Base-by-base conservation (phyloP, 176 grass and related monocot genomes). In the Guadua angustifolia region DNA sequence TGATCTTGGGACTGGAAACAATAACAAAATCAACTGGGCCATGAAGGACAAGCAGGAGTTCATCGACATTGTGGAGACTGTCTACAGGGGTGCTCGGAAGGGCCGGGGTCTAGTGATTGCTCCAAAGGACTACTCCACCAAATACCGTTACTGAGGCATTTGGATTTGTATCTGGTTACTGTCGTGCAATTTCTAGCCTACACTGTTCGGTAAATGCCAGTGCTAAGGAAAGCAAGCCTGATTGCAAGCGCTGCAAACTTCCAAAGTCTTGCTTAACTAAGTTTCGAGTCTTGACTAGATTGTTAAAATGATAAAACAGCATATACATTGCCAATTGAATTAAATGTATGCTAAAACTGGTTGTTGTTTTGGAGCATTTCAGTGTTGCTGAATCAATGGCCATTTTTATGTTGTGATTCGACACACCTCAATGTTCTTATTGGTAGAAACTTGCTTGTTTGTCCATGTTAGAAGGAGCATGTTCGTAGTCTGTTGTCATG, bases 21-120 rank as follows among this genome's bases (percentile, higher is more conserved):
- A 99, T 52, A 93, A 98, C 68, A 98, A 98, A 83, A 98, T 95
- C 46, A 98, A 92, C 47, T 98, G 93, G 95, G 93, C 95, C 4
- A 66, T 98, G 57, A 98, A 95, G 70, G 95, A 98, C 83, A 98
- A 98, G 73, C 95, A 98, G 16, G 93, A 98, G 64, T 98, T 95
- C 56, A 77, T 98, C 2, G 89, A 98, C 73, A 98, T 98, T 11
- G 93, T 95, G 66, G 95, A 95, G 87, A 95, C 96, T n/a, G 89
- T 93, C 9, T 99, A 98, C 25, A 86, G 93, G 43, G 96, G 96
- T 4, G 96, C 96, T 13, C 81, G 93, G 42, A 99, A 99, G 61
- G 95, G 95, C 3, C 84, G 85, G 17, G 91, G 91, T 83, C 84
- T 94, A 49, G 92, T 97, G 84, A 97, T 91, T 79, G 94, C 90